A percentile compares a stretch with the other conserved stretches of the same genome.
phyloP scores from a whole-genome alignment of 139 green algal genomes.

The Ulvella scutata region DNA sequence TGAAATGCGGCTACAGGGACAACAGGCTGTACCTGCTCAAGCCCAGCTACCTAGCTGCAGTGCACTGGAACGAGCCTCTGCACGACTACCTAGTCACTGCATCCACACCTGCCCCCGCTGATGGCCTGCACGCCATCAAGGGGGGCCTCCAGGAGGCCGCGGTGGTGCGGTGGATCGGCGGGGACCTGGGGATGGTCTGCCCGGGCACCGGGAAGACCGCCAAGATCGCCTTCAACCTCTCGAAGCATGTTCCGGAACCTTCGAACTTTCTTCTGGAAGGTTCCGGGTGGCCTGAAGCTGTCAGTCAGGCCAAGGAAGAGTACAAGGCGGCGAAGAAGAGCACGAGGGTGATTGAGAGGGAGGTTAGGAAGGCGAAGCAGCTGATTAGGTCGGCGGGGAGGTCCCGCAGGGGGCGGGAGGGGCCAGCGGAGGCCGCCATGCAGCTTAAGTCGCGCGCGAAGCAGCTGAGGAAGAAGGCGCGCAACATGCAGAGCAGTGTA shows the following conservation, averaged over 20 bases:
- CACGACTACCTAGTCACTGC: background rate
- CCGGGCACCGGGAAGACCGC: background rate
- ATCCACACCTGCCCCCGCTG: background rate
- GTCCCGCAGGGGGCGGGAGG: slow-evolving; percentile 6
- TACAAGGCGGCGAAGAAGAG: background rate
- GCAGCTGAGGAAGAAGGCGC: slow-evolving; percentile 5
- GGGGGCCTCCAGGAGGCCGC: background rate
- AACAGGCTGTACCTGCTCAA: background rate
- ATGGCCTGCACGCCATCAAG: background rate
- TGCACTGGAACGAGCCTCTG: background rate
- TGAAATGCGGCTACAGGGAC: no score
- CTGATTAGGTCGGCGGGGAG: background rate
- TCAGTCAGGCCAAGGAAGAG: background rate
- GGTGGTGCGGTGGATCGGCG: background rate
- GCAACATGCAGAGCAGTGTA: background rate
- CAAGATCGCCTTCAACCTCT: background rate
- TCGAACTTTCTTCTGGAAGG: background rate
- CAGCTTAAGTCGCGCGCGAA: slow-evolving; percentile 23
- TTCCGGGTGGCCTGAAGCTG: background rate
- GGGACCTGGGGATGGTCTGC: background rate
- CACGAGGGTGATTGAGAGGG: background rate
- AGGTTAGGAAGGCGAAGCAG: background rate
- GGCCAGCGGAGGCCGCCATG: slow-evolving; percentile 9
- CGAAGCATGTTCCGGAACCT: background rate
- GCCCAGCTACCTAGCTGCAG: background rate